Conservation (phyloP, 2,329 filamentous ascomycete species). For the Fusarium graminum region DNA sequence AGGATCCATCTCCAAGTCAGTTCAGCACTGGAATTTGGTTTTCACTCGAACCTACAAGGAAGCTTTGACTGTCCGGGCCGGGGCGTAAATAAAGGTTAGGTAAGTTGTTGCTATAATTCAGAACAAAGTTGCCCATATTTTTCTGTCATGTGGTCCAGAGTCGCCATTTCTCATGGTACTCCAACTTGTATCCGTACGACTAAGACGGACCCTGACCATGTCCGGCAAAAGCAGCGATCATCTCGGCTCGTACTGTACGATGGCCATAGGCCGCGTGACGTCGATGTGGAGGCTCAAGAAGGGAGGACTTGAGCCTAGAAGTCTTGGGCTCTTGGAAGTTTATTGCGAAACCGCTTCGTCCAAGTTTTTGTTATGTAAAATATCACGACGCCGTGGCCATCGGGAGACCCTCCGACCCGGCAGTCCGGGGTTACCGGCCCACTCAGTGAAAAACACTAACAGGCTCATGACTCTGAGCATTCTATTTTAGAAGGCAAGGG, state of each 20-base stretch:
- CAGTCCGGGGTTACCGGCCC: slow-evolving; percentile 30
- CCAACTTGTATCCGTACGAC: slow-evolving; percentile 11
- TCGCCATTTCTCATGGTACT: slow-evolving; percentile 1
- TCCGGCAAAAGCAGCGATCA: slow-evolving; percentile 42
- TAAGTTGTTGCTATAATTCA: too few species aligned
- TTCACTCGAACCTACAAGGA: neutral
- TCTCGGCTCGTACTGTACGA: slow-evolving; percentile 34
- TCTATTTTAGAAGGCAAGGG: slow-evolving; percentile 32
- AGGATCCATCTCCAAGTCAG: slow-evolving; percentile 22
- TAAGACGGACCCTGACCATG: slow-evolving; percentile 29
- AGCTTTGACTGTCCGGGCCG: too few species aligned
- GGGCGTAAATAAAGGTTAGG: too few species aligned
- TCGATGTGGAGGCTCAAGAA: slow-evolving; percentile 41
- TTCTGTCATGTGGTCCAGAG: too few species aligned
- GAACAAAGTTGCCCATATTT: too few species aligned
- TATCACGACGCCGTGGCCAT: slow-evolving; percentile 31
- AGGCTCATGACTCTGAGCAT: slow-evolving; percentile 39
- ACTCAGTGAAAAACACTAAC: slow-evolving; percentile 34
- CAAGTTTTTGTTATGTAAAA: slow-evolving; percentile 43
- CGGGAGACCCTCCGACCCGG: slow-evolving; percentile 33
- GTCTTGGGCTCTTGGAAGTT: slow-evolving; percentile 33
- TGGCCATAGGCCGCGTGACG: slow-evolving; percentile 34
- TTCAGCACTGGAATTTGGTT: slow-evolving; percentile 7
- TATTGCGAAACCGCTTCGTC: slow-evolving; percentile 36
- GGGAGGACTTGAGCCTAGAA: slow-evolving; percentile 14